Percentiles rank a stretch among this genome's conserved stretches.
phyloP scores from a whole-genome alignment of 2,329 filamentous ascomycete genomes.

The Calonectria hawksworthii region DNA sequence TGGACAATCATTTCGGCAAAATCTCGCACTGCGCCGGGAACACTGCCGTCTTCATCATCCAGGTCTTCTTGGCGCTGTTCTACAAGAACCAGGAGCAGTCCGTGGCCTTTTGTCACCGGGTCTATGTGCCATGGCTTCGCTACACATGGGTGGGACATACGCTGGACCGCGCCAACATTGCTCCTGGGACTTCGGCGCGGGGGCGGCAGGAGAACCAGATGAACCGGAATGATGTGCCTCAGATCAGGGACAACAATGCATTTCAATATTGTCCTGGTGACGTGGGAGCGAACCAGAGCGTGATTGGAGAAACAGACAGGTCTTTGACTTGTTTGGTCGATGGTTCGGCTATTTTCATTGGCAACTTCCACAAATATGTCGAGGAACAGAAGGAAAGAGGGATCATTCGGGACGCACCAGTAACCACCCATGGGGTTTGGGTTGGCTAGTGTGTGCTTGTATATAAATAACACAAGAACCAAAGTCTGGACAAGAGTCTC shows the following conservation, averaged over 20 bases:
- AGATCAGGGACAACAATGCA: constrained; percentile 21
- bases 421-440: background rate
- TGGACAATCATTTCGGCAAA: constrained; percentile 34
- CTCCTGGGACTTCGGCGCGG: constrained; percentile 16
- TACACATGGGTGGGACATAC: constrained; percentile 38
- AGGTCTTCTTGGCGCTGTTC: constrained; percentile 27
- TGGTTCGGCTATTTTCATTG: background rate
- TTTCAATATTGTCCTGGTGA: constrained; percentile 4
- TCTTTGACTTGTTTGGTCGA: background rate
- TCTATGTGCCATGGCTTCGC: constrained; percentile 29
- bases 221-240: constrained; percentile 28
- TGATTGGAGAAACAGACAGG: background rate
- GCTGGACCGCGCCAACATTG: constrained; percentile 35
- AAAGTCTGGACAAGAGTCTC: background rate
- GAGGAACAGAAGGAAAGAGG: background rate
- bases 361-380: background rate
- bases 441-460: background rate
- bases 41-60: constrained; percentile 29
- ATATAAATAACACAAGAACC: background rate
- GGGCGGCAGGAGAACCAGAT: constrained; percentile 24
- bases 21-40: constrained; percentile 31
- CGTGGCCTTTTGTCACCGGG: constrained; percentile 13
- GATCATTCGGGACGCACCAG: background rate
- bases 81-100: constrained; percentile 27
- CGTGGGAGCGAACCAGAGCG: too few relatives aligned